Conservation (phyloP, 805 yeast species). For the Lipomyces starkeyi region DNA sequence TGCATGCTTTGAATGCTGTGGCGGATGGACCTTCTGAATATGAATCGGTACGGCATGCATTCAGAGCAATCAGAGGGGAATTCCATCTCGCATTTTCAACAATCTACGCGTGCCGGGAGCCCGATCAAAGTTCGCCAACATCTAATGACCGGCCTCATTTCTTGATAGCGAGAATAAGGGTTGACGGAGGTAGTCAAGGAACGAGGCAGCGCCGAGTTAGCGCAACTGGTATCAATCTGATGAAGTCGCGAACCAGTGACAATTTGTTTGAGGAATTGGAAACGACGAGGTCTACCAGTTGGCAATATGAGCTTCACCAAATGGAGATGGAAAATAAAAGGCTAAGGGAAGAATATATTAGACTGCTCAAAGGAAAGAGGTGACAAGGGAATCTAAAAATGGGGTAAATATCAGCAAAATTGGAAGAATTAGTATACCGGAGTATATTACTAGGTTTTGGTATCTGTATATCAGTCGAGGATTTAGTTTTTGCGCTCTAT, state of each 20-base stretch:
- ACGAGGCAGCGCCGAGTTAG: neutral
- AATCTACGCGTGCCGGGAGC: neutral
- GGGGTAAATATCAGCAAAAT: neutral
- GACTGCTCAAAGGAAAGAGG: neutral
- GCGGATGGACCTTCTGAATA: neutral
- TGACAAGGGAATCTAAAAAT: neutral
- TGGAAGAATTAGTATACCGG: neutral
- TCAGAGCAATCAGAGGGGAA: constrained; percentile 10
- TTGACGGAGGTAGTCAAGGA: constrained; percentile 4
- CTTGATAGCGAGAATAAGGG: constrained; percentile 11
- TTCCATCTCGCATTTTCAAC: constrained; percentile 13
- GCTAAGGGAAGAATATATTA: constrained; percentile 17
- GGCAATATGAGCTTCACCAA: constrained; percentile 30
- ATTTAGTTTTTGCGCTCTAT: neutral
- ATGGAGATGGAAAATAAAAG: constrained; percentile 26
- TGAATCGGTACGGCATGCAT: constrained; percentile 15
- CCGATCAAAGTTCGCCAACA: neutral
- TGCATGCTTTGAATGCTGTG: constrained; percentile 2
- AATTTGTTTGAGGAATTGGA: constrained; percentile 25
- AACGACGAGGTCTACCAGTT: constrained; percentile 23
- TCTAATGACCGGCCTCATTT: constrained; percentile 5
- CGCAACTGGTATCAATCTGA: neutral
- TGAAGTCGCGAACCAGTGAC: neutral
- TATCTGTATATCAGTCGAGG: neutral
- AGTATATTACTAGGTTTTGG: neutral